Conservation (phyloP, 139 green algal genomes). For the Tetraselmis striata region DNA sequence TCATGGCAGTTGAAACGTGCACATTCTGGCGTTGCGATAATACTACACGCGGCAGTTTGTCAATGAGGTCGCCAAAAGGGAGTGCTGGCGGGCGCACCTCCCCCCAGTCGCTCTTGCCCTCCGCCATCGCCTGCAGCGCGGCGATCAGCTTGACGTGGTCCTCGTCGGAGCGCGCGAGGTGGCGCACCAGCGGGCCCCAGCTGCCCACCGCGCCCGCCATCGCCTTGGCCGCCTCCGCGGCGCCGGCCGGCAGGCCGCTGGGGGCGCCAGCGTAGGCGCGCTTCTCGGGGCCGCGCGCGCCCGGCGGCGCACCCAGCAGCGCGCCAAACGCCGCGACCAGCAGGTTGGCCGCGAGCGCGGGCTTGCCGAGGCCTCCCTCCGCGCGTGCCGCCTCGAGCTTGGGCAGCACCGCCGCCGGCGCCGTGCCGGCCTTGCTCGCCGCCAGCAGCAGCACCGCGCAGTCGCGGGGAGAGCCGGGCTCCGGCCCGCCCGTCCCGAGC, state of each 20-base stretch:
- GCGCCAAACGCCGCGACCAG: not conserved
- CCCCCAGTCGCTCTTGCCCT: not conserved
- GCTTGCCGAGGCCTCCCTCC: not conserved
- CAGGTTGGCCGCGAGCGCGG: not conserved
- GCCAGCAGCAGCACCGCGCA: not conserved
- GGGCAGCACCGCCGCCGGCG: not conserved
- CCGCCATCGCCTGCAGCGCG: not conserved
- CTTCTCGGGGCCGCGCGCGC: not conserved
- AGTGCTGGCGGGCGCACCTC: not conserved
- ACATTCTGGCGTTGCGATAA: too few relatives aligned
- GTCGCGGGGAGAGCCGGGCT: not conserved
- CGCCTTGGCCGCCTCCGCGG: too few relatives aligned
- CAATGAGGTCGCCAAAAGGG: too few relatives aligned
- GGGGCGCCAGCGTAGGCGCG: not conserved
- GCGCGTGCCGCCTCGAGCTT: not conserved
- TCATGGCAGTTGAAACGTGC: too few relatives aligned
- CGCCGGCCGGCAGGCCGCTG: too few relatives aligned
- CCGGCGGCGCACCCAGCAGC: not conserved
- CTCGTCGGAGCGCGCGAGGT: not conserved
- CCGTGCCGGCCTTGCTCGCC: not conserved
- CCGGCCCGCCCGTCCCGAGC: too few relatives aligned
- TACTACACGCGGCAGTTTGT: too few relatives aligned
- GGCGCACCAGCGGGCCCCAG: not conserved
- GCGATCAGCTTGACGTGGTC: not conserved
- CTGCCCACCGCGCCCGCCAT: not conserved